Evolutionary conservation across 129 eudicot genomes (phyloP), one percentile per base, ranked within the genome.

Genomic region (Chrysanthemum lavandulifolium): DNA sequence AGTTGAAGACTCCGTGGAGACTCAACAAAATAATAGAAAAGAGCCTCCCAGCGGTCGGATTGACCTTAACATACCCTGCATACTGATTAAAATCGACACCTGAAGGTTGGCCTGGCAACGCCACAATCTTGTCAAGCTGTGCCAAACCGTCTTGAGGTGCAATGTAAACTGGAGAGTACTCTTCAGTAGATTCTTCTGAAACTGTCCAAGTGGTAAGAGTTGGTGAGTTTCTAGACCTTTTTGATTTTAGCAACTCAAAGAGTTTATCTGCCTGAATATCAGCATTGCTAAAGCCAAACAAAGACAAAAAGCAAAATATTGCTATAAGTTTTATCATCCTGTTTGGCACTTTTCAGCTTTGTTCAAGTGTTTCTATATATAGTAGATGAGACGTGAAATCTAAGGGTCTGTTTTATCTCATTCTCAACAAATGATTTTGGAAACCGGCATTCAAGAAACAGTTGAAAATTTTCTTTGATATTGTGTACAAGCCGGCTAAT

Each of bases 91-190:
- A 68, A 15, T 61, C 67, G 6, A 80, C 83, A 5, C 83, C 76
- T 52, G 55, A 65, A 14, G 83, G 83, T 67, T 80, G 84, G 9
- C 80, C 80, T 54, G 80, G 84, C 66, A 80, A 74, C 10, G 62
- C 14, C 11, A 13, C 49, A 54, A 80, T 80, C 84, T 75, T 80
- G 76, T 80, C 84, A 10, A 45, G 67, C 18, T 61, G 33, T 23
- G 76, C 72, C 51, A 75, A 13, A 50, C 80, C 84, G 2, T 74
- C 80, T 75, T 80, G 84, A 15, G 72, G 76, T 62, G 65, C 68
- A 69, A 62, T 21, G 64, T 74, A 74, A 64, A 74, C 80, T 0
- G 84, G 76, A 27, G 73, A 60, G 60, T 74, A 73, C 57, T 73
- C 74, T 40, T 65, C 29, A 25, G 27, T 48, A 9, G 16, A 53